phyloP scores from a whole-genome alignment of 257 asterid species.

The Thymus quinquecostatus region DNA sequence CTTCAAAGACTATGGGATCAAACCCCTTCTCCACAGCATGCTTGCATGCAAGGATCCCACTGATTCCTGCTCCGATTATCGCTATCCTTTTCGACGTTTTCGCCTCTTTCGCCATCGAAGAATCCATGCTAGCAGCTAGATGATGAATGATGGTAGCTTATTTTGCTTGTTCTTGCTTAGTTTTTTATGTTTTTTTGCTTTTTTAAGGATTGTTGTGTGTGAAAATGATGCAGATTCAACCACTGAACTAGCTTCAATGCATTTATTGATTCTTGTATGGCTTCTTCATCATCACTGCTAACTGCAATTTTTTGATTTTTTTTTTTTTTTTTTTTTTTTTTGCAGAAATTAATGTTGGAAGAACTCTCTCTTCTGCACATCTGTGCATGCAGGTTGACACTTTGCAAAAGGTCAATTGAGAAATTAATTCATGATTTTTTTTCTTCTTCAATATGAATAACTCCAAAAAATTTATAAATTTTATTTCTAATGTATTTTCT shows the following conservation, averaged over 20 bases:
- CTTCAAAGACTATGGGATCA: conserved; percentile 54
- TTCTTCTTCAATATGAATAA: background rate
- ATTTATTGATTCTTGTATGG: background rate
- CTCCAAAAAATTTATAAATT: background rate
- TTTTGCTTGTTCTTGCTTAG: background rate
- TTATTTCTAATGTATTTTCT: no score
- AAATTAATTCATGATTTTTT: background rate
- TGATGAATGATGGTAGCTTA: background rate
- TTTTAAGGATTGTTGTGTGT: background rate
- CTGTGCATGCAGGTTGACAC: background rate
- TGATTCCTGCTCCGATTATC: conserved; percentile 65
- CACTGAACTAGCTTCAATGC: background rate
- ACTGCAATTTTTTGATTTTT: background rate
- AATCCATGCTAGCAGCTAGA: conserved; percentile 11
- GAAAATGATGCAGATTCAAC: background rate
- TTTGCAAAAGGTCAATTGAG: conserved; percentile 7
- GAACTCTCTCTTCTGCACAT: background rate
- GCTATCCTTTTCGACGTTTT: conserved; percentile 41
- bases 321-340: background rate
- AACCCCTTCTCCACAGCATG: conserved; percentile 52
- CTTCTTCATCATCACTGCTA: background rate
- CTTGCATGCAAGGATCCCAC: conserved; percentile 74
- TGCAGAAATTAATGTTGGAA: conserved; percentile 11
- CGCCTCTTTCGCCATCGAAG: conserved; percentile 11
- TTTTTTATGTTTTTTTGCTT: no score